Evolutionary conservation across 495 filamentous ascomycete genomes (phyloP).

Genomic region (Haplographium delicatum): DNA sequence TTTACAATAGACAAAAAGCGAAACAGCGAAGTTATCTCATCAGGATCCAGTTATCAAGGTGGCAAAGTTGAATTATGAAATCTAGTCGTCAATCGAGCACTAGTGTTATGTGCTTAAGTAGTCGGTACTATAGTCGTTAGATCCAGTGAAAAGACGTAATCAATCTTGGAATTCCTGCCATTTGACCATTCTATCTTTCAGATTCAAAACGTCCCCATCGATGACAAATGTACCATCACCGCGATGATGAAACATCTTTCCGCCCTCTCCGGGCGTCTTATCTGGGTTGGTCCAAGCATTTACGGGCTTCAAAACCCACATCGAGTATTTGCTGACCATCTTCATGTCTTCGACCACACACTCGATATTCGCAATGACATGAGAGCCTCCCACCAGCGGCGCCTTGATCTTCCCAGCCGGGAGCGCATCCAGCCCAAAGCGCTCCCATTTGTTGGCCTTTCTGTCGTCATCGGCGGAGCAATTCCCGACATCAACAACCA

Average conservation of each 20-base stretch:
- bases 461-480: slow-evolving; percentile 44
- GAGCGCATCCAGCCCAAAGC: slow-evolving; percentile 31
- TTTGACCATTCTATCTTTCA: slow-evolving; percentile 34
- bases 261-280: slow-evolving; percentile 27
- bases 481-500: slow-evolving; percentile 32
- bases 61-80: too few relatives aligned
- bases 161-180: slow-evolving; percentile 35
- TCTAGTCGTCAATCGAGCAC: too few relatives aligned
- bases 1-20: too few relatives aligned
- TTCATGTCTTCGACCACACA: slow-evolving; percentile 32
- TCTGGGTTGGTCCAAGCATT: slow-evolving; percentile 30
- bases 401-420: slow-evolving; percentile 29
- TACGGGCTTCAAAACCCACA: slow-evolving; percentile 34
- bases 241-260: slow-evolving; percentile 37
- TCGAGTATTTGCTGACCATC: slow-evolving; percentile 34
- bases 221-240: slow-evolving; percentile 33
- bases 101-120: neutral
- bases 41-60: too few relatives aligned
- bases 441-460: slow-evolving; percentile 35
- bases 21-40: too few relatives aligned
- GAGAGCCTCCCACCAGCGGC: slow-evolving; percentile 29
- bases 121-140: neutral
- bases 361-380: slow-evolving; percentile 34
- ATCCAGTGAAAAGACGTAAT: neutral
- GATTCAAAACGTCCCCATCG: slow-evolving; percentile 32